Evolutionary conservation across 2,329 filamentous ascomycete genomes (phyloP), one percentile per base, ranked within the genome.

Genomic region (Cadophora sp.): DNA sequence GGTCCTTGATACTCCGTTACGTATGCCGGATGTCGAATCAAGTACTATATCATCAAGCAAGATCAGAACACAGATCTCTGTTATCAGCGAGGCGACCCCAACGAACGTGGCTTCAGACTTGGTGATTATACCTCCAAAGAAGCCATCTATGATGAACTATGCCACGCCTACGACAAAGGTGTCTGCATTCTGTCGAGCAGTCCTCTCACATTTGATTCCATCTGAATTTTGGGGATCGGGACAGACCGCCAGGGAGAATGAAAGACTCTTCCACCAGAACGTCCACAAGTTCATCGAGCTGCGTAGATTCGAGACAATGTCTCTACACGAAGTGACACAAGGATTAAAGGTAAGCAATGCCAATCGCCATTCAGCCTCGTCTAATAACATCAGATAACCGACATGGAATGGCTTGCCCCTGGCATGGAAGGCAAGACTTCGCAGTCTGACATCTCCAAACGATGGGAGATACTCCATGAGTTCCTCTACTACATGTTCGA

Each of bases 401-500:
- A 85, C 40, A 85, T 97, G 68, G 78, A 83, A 12, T 99, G 96
- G 96, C 87, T 97, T 62, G 83, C 83, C 24, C 85, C 86, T 0
- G 79, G 79, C 14, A 77, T 84, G 0, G 73, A 77, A 16, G 79
- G 77, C 11, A 94, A 90, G 65, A 82, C 91, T 61, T 91, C 91
- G 68, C 83, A 84, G 68, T 89, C 91, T 0, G 95, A 98, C 76
- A 83, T 87, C 34, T 80, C 82, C 7, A 98, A 97, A 79, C 89
- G 94, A 12, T 83, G 82, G 29, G 92, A 97, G 76, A 84, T 98
- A 0, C 87, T 97, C 60, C 81, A 89, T 64, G 96, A 99, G 78
- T 89, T 98, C 67, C 75, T 98, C 7, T 98, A 97, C 80, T 99
- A 94, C 77, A 73, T 97, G 4, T 96, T 99, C 75, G 96, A 99